These are phyloP conservation scores for Trichosporon coremiiforme DNA, from an alignment of 1,284 basidiomycete genomes.

Conservation along the genomic window DNA sequence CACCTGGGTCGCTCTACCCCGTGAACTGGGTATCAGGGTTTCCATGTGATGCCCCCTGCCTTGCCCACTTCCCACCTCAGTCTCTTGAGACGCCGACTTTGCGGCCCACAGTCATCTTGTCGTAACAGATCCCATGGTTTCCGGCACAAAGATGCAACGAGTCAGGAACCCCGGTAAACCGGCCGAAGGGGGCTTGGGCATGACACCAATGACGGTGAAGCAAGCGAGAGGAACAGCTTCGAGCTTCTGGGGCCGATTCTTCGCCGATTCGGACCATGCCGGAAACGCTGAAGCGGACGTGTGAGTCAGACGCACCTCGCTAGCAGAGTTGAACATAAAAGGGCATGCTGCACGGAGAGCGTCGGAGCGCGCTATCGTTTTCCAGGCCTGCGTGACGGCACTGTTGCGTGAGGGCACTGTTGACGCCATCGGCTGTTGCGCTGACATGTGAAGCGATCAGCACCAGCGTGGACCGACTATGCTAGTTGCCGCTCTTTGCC, in stretches of 20 bases:
- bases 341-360: neutral
- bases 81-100: neutral
- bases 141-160: conserved; percentile 2
- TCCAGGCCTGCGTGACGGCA: neutral
- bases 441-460: neutral
- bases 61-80: neutral
- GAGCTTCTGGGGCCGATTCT: neutral
- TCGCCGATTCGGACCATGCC: neutral
- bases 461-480: neutral
- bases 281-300: neutral
- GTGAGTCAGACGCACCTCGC: neutral
- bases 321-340: neutral
- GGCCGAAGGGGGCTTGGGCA: neutral
- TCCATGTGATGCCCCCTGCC: neutral
- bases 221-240: neutral
- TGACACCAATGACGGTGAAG: neutral
- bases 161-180: conserved; percentile 1
- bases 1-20: neutral
- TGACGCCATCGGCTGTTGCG: neutral
- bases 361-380: neutral
- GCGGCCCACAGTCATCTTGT: neutral
- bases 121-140: neutral
- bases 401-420: neutral
- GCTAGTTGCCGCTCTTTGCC: neutral
- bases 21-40: neutral